Percentiles rank a stretch among this genome's conserved stretches.
These are phyloP conservation scores for Hypoxylon perforatum DNA, from an alignment of 495 filamentous ascomycete species.

Conservation along the genomic window DNA sequence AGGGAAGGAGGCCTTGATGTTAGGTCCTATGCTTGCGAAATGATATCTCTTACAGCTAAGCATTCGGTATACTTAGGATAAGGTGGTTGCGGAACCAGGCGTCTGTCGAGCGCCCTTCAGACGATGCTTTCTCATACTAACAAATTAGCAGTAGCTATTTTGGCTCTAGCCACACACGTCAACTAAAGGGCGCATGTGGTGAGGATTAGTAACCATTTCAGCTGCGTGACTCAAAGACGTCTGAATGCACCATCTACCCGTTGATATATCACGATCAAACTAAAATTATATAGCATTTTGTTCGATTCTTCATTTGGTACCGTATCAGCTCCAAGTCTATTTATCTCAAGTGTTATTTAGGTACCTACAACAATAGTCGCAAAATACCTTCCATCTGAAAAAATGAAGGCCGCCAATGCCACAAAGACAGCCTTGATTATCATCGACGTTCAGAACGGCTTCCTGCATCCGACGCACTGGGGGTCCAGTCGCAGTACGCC, in stretches of 20 bases:
- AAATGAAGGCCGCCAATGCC: constrained; percentile 15
- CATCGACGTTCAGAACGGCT: constrained; percentile 68
- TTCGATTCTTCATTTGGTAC: background rate
- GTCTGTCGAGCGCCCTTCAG: too few relatives aligned
- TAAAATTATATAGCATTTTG: background rate
- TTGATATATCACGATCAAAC: background rate
- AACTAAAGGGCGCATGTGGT: background rate
- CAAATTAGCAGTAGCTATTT: background rate
- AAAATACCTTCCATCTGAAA: background rate
- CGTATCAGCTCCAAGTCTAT: background rate
- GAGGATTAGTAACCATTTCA: background rate
- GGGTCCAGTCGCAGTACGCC: constrained; percentile 59
- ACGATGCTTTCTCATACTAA: too few relatives aligned
- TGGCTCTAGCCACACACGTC: background rate
- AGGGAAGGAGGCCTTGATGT: too few relatives aligned
- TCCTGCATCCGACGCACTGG: constrained; percentile 55
- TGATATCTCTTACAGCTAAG: background rate
- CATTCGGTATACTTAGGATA: too few relatives aligned
- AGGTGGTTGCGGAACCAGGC: too few relatives aligned
- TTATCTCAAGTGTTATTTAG: too few relatives aligned
- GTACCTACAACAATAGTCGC: too few relatives aligned
- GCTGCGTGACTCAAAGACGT: background rate
- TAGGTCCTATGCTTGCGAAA: too few relatives aligned
- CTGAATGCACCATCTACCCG: background rate
- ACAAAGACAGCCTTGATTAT: constrained; percentile 63